Evolutionary conservation across 148 eudicot species (phyloP).

Genomic region (Amaranthus palmeri): DNA sequence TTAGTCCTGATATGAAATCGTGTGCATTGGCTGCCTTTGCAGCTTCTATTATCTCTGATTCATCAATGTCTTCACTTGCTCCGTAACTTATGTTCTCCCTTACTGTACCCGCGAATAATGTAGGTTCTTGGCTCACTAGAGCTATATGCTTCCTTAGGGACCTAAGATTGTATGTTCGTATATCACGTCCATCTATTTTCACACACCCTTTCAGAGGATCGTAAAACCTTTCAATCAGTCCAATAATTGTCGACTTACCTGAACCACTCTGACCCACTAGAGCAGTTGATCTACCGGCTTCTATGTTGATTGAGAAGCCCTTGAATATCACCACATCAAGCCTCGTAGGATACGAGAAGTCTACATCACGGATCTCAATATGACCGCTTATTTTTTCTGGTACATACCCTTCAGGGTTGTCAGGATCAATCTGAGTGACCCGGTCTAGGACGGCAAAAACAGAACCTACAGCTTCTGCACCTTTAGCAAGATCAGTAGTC

Average conservation of each 20-base stretch:
- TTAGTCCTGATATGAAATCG: constrained; percentile 54
- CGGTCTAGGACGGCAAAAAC: constrained; percentile 69
- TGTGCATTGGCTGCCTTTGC: constrained; percentile 79
- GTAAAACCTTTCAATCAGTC: constrained; percentile 70
- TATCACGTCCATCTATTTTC: constrained; percentile 59
- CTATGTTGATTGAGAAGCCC: constrained; percentile 54
- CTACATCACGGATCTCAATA: constrained; percentile 50
- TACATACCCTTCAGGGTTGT: constrained; percentile 48
- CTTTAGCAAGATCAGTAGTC: constrained; percentile 81
- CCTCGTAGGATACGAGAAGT: constrained; percentile 65
- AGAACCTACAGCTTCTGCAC: constrained; percentile 61
- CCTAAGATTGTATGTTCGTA: constrained; percentile 46
- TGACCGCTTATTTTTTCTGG: constrained; percentile 52
- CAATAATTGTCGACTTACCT: constrained; percentile 74
- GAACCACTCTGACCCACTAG: constrained; percentile 87
- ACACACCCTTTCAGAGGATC: constrained; percentile 57
- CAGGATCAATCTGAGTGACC: constrained; percentile 61
- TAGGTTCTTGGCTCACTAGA: constrained; percentile 81
- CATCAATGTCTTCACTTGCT: constrained; percentile 28
- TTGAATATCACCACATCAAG: constrained; percentile 46
- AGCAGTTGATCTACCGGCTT: constrained; percentile 68
- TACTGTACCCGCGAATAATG: constrained; percentile 59
- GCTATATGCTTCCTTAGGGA: constrained; percentile 66
- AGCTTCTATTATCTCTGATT: constrained; percentile 53
- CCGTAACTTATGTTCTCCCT: constrained; percentile 67